Conservation (phyloP, 306 rosid genomes). For the Calophaca sinica region DNA sequence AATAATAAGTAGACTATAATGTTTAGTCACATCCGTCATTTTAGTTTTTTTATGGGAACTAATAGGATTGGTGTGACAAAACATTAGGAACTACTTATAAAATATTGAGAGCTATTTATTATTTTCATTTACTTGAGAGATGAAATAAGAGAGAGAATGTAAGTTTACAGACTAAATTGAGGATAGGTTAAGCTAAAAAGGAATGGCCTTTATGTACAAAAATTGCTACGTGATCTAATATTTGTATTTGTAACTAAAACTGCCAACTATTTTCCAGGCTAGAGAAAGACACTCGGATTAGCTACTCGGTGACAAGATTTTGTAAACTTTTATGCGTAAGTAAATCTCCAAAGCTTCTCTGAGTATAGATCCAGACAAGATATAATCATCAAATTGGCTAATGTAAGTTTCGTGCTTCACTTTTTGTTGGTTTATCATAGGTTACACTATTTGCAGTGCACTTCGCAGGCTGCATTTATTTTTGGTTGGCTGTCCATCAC, state of each 20-base stretch:
- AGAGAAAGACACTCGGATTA: slow-evolving; percentile 86
- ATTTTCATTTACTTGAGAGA: not conserved
- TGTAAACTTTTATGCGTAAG: slow-evolving; percentile 80
- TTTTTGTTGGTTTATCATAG: slow-evolving; percentile 53
- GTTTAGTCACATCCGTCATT: no score
- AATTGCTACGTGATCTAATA: not conserved
- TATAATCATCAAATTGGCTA: slow-evolving; percentile 11
- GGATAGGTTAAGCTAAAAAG: no score
- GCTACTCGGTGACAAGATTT: slow-evolving; percentile 72
- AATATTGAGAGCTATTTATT: no score
- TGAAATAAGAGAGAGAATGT: not conserved
- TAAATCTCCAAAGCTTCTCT: slow-evolving; percentile 31
- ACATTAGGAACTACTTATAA: no score
- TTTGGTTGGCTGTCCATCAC: slow-evolving; percentile 76
- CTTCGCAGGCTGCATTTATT: slow-evolving; percentile 85
- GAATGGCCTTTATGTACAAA: not conserved
- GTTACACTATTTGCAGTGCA: slow-evolving; percentile 84
- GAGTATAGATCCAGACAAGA: slow-evolving; percentile 3
- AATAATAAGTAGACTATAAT: no score
- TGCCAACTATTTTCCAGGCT: slow-evolving; percentile 58
- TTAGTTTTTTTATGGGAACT: no score
- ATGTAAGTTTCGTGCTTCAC: slow-evolving; percentile 25
- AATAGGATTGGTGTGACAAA: no score
- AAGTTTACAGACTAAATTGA: no score
- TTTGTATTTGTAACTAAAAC: slow-evolving; percentile 9